Evolutionary conservation across 805 yeast species (phyloP).

Genomic region (Metschnikowia gelsemii): DNA sequence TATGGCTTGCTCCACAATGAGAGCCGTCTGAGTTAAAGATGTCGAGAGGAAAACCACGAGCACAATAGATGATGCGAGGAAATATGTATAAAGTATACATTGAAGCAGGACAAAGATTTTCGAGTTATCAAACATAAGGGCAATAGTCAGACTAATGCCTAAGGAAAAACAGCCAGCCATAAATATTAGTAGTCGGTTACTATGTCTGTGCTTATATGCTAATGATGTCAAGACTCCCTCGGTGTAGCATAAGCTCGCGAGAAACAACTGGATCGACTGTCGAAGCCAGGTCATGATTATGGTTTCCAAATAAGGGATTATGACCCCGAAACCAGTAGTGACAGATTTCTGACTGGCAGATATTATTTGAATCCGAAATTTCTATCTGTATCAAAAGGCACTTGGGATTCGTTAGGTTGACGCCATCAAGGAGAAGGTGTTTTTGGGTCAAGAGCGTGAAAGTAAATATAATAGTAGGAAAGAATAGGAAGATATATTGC

Average conservation of each 20-base stretch:
- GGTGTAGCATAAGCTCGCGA: slow-evolving; percentile 12
- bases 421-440: too few species aligned
- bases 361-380: too few species aligned
- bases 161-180: slow-evolving; percentile 3
- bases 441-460: too few species aligned
- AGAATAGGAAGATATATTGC: neutral
- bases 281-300: slow-evolving; percentile 12
- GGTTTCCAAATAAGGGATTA: neutral
- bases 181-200: slow-evolving; percentile 3
- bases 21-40: neutral
- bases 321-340: neutral
- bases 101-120: neutral
- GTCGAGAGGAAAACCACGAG: slow-evolving; percentile 6
- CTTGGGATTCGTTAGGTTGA: too few species aligned
- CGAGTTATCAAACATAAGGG: neutral
- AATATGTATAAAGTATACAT: slow-evolving; percentile 3
- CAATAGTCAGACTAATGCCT: slow-evolving; percentile 2
- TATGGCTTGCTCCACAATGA: neutral
- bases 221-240: slow-evolving; percentile 16
- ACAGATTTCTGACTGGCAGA: too few species aligned
- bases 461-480: too few species aligned
- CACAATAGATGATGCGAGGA: slow-evolving; percentile 5
- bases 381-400: too few species aligned
- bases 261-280: slow-evolving; percentile 10
- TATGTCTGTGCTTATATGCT: slow-evolving; percentile 3